Evolutionary conservation across 768 basidiomycete genomes (phyloP), one percentile per base, ranked within the genome.

Genomic region (Boletus huronensis): DNA sequence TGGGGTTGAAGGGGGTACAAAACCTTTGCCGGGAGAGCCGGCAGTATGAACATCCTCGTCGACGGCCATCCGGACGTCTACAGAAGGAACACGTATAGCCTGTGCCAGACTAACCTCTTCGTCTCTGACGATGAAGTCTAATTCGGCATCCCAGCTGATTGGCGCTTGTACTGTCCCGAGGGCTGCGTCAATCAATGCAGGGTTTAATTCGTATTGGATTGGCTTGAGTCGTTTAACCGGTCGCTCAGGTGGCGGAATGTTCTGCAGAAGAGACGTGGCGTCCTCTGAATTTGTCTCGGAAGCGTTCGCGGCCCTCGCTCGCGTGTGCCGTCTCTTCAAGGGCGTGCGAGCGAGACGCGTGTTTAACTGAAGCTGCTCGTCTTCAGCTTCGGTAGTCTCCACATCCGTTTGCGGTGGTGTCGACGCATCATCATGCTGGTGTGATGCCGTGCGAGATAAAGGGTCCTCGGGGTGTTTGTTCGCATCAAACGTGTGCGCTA

Each of bases 401-500:
- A n/a, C 50, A 9, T 66, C 66, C 14, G 58, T 67, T 19, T 59
- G 58, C 3, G 54, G 53, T 26, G 38, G 43, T 13, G 55, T 21
- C 34, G 64, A 57, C 5, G 26, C 16, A 21, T 51, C 38, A 16
- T 51, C 44, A 9, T 34, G 38, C 10, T 14, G 38, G 21, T 26
- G 42, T 7, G 32, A 38, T 9, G 16, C 32, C 17, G 23, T 1
- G 36, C 34, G 55, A 13, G 50, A 17, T 11, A 16, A 4, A 7
- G 17, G 16, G 0, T 6, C 21, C 0, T 64, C 58, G 6, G n/a
- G 16, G 10, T 65, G 26, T 29, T 23, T 63, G 45, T 70, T 70
- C 3, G 68, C 68, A n/a, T 60, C 21, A 26, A 70, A 69, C 25
- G 68, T 66, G 16, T 39, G 62, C 35, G 60, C 39, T 16, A 69